Conservation (phyloP, 208 protist species). For the Vickermania spadyakhi region DNA sequence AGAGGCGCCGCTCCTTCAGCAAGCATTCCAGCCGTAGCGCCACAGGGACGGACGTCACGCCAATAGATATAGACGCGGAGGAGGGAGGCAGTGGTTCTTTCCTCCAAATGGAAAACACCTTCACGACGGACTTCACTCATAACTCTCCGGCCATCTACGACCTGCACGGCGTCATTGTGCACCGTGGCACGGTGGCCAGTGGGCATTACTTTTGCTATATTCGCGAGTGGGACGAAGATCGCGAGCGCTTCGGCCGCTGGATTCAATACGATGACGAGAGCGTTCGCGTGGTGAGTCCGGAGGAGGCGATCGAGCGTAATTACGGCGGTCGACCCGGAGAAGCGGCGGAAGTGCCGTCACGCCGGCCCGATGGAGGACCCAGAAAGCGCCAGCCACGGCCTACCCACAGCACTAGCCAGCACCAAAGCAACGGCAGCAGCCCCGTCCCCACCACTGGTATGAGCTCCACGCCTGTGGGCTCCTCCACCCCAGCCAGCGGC, state of each 20-base stretch:
- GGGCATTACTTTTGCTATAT: slow-evolving; percentile 91
- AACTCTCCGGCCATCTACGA: slow-evolving; percentile 77
- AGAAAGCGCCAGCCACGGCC: no score
- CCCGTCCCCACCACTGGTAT: no score
- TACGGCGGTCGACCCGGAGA: slow-evolving; percentile 24
- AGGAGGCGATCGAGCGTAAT: slow-evolving; percentile 57
- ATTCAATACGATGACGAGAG: slow-evolving; percentile 83
- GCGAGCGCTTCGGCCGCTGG: slow-evolving; percentile 53
- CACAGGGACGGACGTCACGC: background rate
- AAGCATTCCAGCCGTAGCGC: no score
- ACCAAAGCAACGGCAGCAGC: background rate
- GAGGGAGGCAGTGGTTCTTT: background rate
- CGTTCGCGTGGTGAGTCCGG: slow-evolving; percentile 41
- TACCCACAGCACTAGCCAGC: no score
- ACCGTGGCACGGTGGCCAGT: slow-evolving; percentile 76
- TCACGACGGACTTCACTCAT: no score
- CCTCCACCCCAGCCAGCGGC: no score
- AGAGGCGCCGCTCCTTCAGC: no score
- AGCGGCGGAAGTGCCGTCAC: background rate
- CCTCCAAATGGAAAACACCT: slow-evolving; percentile 14
- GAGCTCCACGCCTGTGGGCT: background rate
- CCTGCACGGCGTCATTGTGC: slow-evolving; percentile 81
- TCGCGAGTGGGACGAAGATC: slow-evolving; percentile 47
- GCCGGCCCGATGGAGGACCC: no score
- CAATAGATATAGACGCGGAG: background rate